Base-by-base conservation (phyloP, 2,329 filamentous ascomycete species). In the Paecilomyces sp. region DNA sequence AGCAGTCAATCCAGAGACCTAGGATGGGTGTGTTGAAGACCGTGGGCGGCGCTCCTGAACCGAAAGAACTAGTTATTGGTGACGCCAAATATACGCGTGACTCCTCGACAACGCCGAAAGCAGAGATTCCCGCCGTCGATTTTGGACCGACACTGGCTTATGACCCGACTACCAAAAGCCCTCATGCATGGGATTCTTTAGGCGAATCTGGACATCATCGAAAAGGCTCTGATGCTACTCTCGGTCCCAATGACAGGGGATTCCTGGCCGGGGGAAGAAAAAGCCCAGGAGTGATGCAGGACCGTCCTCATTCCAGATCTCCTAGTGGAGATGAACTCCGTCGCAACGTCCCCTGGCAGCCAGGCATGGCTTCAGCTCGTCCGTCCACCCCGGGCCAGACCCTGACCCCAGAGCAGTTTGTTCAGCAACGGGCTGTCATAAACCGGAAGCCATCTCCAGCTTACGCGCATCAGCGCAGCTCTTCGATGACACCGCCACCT, bases 61-160 rank as follows among this genome's bases (percentile, higher is more conserved):
- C 77, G n/a, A 70, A 70, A 60, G 73, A 75, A 36, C 67, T 79
- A 62, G 77, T 76, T 55, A 79, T 80, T 58, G 78, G 79, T 15
- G 80, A 82, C 68, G 74, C 74, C 61, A 77, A 70, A 61, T 80
- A 80, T 64, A 66, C 71, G 55, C 66, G 73, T 54, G 70, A 74
- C 51, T 69, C 75, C 41, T 63, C 70, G 18, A 54, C 64, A 24
- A 68, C 68, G 33, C 64, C 70, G 41, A 77, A 78, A 13, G 79
- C 83, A 25, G 81, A 85, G 59, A 86, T 96, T 61, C 90, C 91
- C 0, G 77, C 82, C 3, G 84, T 96, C 63, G 88, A 97, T 72
- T 97, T 97, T 75, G 93, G 93, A 0, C 91, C 88, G 5, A 96
- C 92, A 0, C 77, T 90, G 66, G 88, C 89, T 61, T 88, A 91